Percentiles rank a stretch among this genome's conserved stretches.
Conservation (phyloP, 441 rosid species). For the Euphorbia neoarborescens region DNA sequence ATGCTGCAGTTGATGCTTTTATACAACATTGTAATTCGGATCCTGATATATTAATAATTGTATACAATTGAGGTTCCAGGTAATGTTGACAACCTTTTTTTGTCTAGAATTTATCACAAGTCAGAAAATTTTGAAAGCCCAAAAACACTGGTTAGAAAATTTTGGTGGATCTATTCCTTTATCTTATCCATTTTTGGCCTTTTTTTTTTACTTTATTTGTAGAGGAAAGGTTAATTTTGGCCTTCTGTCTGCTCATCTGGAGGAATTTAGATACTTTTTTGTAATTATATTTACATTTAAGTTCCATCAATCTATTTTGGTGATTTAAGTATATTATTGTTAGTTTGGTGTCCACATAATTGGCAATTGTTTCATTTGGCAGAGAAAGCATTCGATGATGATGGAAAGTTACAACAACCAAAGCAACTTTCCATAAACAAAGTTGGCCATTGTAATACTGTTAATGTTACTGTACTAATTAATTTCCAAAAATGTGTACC, state of each 20-base stretch:
- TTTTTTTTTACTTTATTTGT: neutral
- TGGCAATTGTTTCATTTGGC: constrained; percentile 18
- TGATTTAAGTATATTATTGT: neutral
- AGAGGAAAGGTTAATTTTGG: neutral
- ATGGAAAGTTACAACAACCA: constrained; percentile 65
- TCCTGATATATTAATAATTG: constrained; percentile 67
- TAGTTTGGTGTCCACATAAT: neutral
- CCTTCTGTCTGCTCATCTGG: neutral
- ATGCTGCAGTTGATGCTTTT: constrained; percentile 63
- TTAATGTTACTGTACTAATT: constrained; percentile 8
- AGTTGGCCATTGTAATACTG: constrained; percentile 78
- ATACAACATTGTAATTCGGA: constrained; percentile 62
- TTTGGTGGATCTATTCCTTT: neutral
- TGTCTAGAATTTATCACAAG: no score
- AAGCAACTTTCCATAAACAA: constrained; percentile 85
- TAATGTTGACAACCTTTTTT: no score
- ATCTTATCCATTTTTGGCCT: neutral
- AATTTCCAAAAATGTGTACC: constrained; percentile 5
- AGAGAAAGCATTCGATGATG: constrained; percentile 79
- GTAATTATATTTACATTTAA: neutral
- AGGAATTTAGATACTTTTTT: neutral
- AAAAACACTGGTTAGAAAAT: no score
- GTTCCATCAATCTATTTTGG: neutral
- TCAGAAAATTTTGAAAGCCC: no score
- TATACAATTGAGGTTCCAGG: no score